These are phyloP conservation scores for Somion occarium DNA, from an alignment of 1,284 basidiomycete species.

Conservation along the genomic window DNA sequence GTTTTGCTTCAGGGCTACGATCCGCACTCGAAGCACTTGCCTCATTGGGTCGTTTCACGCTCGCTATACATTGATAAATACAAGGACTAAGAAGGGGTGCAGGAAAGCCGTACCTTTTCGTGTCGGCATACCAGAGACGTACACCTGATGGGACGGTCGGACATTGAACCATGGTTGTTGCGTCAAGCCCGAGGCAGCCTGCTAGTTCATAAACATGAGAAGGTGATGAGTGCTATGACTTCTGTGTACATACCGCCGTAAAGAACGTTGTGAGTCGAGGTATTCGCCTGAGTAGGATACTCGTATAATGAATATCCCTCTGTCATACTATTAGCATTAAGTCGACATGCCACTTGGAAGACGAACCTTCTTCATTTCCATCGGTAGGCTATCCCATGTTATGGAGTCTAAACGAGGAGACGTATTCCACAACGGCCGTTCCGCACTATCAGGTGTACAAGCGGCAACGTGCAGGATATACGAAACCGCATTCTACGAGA, in stretches of 20 bases:
- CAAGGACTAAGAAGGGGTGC: too few relatives aligned
- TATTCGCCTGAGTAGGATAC: slow-evolving; percentile 42
- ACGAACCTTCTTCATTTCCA: slow-evolving; percentile 58
- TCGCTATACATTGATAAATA: too few relatives aligned
- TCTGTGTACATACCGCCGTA: slow-evolving; percentile 39
- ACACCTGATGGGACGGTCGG: not conserved
- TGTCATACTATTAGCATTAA: slow-evolving; percentile 21
- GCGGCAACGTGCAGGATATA: slow-evolving; percentile 64
- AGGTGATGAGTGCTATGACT: too few relatives aligned
- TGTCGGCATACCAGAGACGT: not conserved
- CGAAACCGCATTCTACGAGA: slow-evolving; percentile 26
- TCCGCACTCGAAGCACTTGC: slow-evolving; percentile 13
- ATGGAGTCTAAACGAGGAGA: slow-evolving; percentile 48
- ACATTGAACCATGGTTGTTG: slow-evolving; percentile 3
- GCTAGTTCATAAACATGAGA: too few relatives aligned
- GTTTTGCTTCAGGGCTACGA: slow-evolving; percentile 24
- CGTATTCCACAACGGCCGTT: slow-evolving; percentile 52
- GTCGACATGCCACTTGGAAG: slow-evolving; percentile 4
- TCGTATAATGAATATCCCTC: slow-evolving; percentile 59
- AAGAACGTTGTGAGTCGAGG: slow-evolving; percentile 49
- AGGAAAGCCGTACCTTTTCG: not conserved
- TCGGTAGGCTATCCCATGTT: slow-evolving; percentile 60
- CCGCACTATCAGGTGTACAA: slow-evolving; percentile 47
- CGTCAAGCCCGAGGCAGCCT: not conserved
- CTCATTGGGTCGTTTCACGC: slow-evolving; percentile 1